A percentile compares a stretch with the other conserved stretches of the same genome.
Evolutionary conservation across 129 eudicot genomes (phyloP).

Genomic region (Rutidosis leptorrhynchoides): DNA sequence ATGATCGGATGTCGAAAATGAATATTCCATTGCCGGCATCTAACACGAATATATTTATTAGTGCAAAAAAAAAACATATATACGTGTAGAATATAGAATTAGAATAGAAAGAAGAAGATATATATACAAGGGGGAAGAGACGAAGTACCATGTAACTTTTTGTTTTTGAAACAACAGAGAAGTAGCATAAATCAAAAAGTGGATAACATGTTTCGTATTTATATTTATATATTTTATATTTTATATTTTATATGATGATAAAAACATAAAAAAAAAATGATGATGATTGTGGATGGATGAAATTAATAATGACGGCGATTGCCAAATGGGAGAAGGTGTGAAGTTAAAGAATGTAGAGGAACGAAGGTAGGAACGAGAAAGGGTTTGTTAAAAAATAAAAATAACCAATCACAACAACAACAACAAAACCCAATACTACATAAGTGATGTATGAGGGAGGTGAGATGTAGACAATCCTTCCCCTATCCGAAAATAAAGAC

Average conservation of each 20-base stretch:
- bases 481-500: too few species aligned
- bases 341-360: not conserved
- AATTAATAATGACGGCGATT: not conserved
- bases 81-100: too few species aligned
- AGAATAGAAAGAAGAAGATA: slow-evolving; percentile 4
- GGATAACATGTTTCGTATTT: not conserved
- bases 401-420: too few species aligned
- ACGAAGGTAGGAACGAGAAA: not conserved
- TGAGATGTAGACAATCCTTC: too few species aligned
- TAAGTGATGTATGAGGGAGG: too few species aligned
- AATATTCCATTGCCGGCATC: slow-evolving; percentile 41
- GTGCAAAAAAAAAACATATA: not conserved
- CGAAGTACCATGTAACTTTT: not conserved
- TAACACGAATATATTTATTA: not conserved
- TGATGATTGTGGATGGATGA: too few species aligned
- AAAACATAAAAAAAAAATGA: too few species aligned
- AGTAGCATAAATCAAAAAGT: not conserved
- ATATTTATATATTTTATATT: too few species aligned
- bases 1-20: slow-evolving; percentile 12
- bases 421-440: too few species aligned
- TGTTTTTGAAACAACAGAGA: not conserved
- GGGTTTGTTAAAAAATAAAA: too few species aligned
- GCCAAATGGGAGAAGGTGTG: not conserved
- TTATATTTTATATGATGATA: too few species aligned
- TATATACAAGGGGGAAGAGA: not conserved